These are phyloP conservation scores for Cryphonectria carpinicola DNA, from an alignment of 2,329 filamentous ascomycete species.

Conservation along the genomic window DNA sequence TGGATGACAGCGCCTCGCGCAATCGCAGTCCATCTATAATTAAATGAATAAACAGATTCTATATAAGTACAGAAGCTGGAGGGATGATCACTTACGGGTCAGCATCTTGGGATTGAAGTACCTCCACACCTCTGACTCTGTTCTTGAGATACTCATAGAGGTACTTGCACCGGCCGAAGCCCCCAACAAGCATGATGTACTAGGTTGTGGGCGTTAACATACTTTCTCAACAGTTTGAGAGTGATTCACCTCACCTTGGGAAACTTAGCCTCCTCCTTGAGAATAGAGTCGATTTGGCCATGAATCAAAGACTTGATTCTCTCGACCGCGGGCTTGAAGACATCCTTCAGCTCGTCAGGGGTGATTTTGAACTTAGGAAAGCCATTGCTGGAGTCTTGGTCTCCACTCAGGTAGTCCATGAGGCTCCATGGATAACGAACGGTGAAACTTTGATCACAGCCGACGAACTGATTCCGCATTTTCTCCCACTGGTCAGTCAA, in stretches of 20 bases:
- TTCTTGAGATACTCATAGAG: conserved; percentile 33
- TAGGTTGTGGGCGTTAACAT: conserved; percentile 21
- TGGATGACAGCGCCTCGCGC: conserved; percentile 32
- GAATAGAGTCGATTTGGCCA: conserved; percentile 33
- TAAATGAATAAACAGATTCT: background rate
- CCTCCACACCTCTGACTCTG: background rate
- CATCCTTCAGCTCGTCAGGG: conserved; percentile 30
- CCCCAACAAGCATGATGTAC: conserved; percentile 46
- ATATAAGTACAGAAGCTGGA: background rate
- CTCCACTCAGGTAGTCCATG: background rate
- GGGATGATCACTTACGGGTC: conserved; percentile 39
- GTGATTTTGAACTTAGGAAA: conserved; percentile 13
- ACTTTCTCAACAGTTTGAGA: background rate
- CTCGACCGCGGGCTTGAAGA: conserved; percentile 33
- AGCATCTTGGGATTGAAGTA: conserved; percentile 38
- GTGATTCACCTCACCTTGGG: conserved; percentile 35
- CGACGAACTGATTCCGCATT: conserved; percentile 34
- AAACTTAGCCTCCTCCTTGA: conserved; percentile 11
- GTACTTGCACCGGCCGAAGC: conserved; percentile 41
- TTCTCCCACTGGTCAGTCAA: conserved; percentile 33
- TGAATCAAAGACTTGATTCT: conserved; percentile 34
- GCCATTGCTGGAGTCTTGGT: background rate
- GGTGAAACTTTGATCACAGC: conserved; percentile 19
- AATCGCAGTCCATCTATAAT: conserved; percentile 32
- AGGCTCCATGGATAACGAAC: conserved; percentile 19